phyloP scores from a whole-genome alignment of 108 stramenopile genomes.

The Halocafeteria seosinensis region DNA sequence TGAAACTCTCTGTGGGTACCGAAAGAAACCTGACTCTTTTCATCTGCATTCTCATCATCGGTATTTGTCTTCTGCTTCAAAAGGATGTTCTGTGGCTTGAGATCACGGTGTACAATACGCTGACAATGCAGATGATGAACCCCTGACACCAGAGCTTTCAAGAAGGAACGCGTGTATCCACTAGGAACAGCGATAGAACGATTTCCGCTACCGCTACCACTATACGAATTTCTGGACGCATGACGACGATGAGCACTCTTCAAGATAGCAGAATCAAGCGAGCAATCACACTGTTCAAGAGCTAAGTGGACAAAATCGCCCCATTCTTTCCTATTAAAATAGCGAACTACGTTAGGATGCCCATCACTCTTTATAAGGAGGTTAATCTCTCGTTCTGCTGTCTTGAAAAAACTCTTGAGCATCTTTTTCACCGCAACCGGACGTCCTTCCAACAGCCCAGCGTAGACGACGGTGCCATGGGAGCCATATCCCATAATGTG shows the following conservation, averaged over 20 bases:
- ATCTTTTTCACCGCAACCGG: conserved; percentile 13
- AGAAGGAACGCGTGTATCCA: not conserved
- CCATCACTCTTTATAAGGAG: conserved; percentile 11
- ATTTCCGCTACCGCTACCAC: not conserved
- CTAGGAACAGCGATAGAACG: not conserved
- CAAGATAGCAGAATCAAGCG: conserved; percentile 23
- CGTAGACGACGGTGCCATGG: conserved; percentile 9
- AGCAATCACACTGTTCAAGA: conserved; percentile 33
- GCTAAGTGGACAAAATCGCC: conserved; percentile 39
- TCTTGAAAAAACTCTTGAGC: conserved; percentile 1
- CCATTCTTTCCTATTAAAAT: conserved; percentile 24
- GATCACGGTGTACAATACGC: not conserved
- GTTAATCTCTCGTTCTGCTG: conserved; percentile 10
- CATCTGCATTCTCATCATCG: not conserved
- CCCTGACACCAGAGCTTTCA: not conserved
- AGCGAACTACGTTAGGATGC: conserved; percentile 38
- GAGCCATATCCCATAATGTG: conserved; percentile 3
- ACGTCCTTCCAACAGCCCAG: not conserved
- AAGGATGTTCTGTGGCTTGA: not conserved
- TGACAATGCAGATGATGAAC: not conserved
- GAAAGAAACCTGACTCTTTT: no score
- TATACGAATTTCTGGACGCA: not conserved
- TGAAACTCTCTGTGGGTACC: not conserved
- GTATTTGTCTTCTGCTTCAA: not conserved
- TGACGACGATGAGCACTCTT: conserved; percentile 7